phyloP scores from a whole-genome alignment of 2,329 filamentous ascomycete genomes.

The Alternaria infectoria region DNA sequence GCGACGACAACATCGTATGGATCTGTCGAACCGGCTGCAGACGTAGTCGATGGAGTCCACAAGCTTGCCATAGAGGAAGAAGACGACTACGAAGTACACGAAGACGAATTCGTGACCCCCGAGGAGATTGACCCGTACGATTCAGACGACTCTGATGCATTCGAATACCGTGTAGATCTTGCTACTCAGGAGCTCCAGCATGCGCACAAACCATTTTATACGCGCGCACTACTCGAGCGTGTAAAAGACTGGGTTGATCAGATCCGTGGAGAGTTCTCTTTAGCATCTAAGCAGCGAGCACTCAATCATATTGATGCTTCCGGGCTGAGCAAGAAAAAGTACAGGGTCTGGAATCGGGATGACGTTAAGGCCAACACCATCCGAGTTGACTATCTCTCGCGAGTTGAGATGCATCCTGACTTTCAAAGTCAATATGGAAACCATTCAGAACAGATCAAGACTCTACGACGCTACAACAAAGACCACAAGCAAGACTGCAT shows the following conservation, averaged over 20 bases:
- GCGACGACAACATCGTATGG: background rate
- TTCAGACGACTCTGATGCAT: background rate
- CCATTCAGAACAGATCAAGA: background rate
- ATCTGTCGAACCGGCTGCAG: background rate
- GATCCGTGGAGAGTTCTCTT: background rate
- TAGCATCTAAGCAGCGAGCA: background rate
- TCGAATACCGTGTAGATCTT: background rate
- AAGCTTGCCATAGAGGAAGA: background rate
- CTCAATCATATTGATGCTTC: background rate
- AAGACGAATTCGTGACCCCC: background rate
- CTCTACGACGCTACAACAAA: background rate
- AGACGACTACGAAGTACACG: background rate
- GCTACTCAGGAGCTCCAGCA: background rate
- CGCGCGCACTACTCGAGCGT: background rate
- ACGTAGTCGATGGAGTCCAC: background rate
- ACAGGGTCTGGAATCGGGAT: background rate
- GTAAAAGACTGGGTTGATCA: background rate
- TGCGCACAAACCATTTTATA: background rate
- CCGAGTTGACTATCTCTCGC: constrained; percentile 3
- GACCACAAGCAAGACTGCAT: background rate
- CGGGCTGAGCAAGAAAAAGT: background rate
- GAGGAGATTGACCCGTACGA: background rate
- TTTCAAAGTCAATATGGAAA: constrained; percentile 4
- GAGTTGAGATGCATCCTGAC: constrained; percentile 10
- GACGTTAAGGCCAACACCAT: background rate